These are phyloP conservation scores for Xerocomus spinulosus DNA, from an alignment of 768 basidiomycete species.

Conservation along the genomic window DNA sequence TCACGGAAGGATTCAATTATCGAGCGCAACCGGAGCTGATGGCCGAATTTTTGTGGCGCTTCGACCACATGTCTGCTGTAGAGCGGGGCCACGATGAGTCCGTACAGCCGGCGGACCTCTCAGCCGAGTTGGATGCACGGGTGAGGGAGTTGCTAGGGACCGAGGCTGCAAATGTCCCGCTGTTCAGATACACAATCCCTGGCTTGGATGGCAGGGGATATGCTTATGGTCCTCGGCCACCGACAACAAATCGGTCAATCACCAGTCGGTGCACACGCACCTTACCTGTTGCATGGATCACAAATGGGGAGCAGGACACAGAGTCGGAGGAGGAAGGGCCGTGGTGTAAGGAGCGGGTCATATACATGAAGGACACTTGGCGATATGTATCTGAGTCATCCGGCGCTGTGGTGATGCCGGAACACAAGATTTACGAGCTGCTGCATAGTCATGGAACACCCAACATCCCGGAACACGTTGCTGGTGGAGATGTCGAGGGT, in stretches of 20 bases:
- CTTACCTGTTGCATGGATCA: not conserved
- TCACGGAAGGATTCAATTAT: slow-evolving; percentile 1
- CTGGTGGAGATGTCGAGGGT: not conserved
- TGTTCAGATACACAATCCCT: not conserved
- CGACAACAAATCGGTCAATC: not conserved
- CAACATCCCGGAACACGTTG: slow-evolving; percentile 1
- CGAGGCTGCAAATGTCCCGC: not conserved
- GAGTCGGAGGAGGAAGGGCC: not conserved
- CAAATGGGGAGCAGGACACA: not conserved
- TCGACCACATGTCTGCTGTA: not conserved
- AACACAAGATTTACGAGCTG: slow-evolving; percentile 4
- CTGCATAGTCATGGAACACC: not conserved
- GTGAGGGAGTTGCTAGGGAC: not conserved
- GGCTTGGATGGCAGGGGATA: not conserved
- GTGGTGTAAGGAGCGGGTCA: not conserved
- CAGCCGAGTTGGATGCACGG: not conserved
- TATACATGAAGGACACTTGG: not conserved
- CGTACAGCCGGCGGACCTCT: no score
- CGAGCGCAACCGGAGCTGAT: not conserved
- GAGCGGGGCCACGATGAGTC: not conserved
- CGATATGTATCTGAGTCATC: not conserved
- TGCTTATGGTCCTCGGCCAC: not conserved
- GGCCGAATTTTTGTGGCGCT: slow-evolving; percentile 2
- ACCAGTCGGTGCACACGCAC: slow-evolving; percentile 3
- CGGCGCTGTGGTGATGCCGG: not conserved